Evolutionary conservation across 441 rosid species (phyloP), one percentile per base, ranked within the genome.

Genomic region (Geranium incanum): DNA sequence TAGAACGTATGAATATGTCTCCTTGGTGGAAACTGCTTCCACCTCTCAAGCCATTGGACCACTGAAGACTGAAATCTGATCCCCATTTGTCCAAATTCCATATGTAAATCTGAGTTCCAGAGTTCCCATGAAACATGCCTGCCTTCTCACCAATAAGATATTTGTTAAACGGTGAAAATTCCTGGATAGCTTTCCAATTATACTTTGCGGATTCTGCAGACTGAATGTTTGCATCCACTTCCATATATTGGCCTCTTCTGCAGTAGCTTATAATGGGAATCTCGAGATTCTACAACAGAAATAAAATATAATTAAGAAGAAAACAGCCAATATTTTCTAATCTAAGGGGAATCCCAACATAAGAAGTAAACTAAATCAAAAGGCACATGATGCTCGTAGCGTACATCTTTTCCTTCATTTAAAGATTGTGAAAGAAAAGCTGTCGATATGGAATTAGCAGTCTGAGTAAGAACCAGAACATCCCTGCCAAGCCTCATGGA

Each of bases 11-110:
- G 60, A 67, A n/a, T 74, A 81, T 78, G 71, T 81, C 82, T 69
- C 84, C 84, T 70, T 81, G 74, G 74, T 76, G 77, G 69, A 81
- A 78, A 74, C 82, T 69, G 66, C 84, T 81, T n/a, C 80, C 75
- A 37, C 80, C 82, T 67, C 36, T 59, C 66, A 76, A 19, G 38
- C 80, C 78, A 45, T 18, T n/a, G 1, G 70, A 59, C 78, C 82
- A 72, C 21, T 78, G 77, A 52, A 81, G 68, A 45, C 75, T 74
- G 70, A 70, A 81, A 65, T 74, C 11, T 45, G 78, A 76, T 12
- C 84, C 84, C 84, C 82, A 78, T 55, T 78, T 55, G 52, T 81
- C 84, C 50, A 81, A 68, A 66, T 81, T 81, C 84, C 84, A 81
- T 55, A 78, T 74, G 68, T 67, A 81, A 62, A 76, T 76, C 37